These are phyloP conservation scores for Ascochyta rabiei DNA, from an alignment of 2,329 filamentous ascomycete genomes.

Conservation along the genomic window DNA sequence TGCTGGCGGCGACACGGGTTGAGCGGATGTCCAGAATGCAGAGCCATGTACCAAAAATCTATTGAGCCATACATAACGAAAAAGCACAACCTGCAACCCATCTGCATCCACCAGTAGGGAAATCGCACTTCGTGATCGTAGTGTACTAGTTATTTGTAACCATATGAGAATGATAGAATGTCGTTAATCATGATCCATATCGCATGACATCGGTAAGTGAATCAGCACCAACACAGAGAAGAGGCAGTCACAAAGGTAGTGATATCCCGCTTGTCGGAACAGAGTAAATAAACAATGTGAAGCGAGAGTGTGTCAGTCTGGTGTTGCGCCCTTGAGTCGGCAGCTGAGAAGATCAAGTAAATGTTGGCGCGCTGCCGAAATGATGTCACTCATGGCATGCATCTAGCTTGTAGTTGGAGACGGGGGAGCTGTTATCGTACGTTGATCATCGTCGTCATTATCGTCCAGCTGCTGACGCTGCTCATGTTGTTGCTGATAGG, in stretches of 20 bases:
- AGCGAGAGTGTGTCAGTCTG: slow-evolving; percentile 26
- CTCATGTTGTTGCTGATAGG: slow-evolving; percentile 34
- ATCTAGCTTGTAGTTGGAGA: slow-evolving; percentile 41
- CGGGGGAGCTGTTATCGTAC: slow-evolving; percentile 46
- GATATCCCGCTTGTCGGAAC: slow-evolving; percentile 17
- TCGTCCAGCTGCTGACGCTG: slow-evolving; percentile 30
- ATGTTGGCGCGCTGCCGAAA: neutral
- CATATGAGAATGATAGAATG: slow-evolving; percentile 15
- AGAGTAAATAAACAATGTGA: slow-evolving; percentile 25
- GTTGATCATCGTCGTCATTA: slow-evolving; percentile 41
- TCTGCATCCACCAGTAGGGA: neutral
- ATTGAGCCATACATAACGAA: slow-evolving; percentile 5
- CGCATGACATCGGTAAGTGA: slow-evolving; percentile 2
- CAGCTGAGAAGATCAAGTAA: slow-evolving; percentile 1
- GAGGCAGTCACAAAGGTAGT: slow-evolving; percentile 9
- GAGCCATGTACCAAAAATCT: slow-evolving; percentile 20
- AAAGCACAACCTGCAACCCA: slow-evolving; percentile 2
- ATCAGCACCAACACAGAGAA: slow-evolving; percentile 1
- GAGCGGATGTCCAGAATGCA: neutral
- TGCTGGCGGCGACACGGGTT: neutral
- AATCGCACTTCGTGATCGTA: neutral
- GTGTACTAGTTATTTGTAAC: slow-evolving; percentile 9
- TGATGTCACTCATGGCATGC: neutral
- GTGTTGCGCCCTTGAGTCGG: slow-evolving; percentile 7
- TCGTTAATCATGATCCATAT: slow-evolving; percentile 22